Evolutionary conservation across 1,284 basidiomycete genomes (phyloP), one percentile per base, ranked within the genome.

Genomic region (Leccinum glutinopallens): DNA sequence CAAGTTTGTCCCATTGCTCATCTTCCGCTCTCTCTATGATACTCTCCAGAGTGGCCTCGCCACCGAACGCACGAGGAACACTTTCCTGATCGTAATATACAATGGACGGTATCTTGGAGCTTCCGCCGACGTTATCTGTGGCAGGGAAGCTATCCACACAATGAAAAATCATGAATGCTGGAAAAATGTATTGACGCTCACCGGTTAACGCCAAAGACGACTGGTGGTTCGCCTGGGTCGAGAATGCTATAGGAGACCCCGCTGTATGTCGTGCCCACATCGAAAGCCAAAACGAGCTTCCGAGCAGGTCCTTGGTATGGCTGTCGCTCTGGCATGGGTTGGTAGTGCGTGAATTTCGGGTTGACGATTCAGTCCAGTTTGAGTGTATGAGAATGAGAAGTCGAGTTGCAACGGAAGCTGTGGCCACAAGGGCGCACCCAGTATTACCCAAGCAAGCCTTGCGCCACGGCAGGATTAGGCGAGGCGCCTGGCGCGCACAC

Each of bases 31-130:
- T 72, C 56, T 81, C 81, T 15, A 79, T 68, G 22, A 79, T 73
- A 43, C 77, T 75, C 32, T 77, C 79, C 58, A 78, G 76, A 25
- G 80, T 78, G 4, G 84, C 81, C 65, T 86, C 84, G 32, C 81
- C 81, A 25, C 85, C 84, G 22, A 82, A 81, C 0, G 83, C 83
- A 35, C 73, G 78, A 69, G 83, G 73, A n/a, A 65, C 67, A 1
- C 83, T 82, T 4, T 72, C 66, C 19, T 64, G 54, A 66, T 86
- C 83, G 65, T 86, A 86, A 71, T 80, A 85, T 69, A 83, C 76
- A 51, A 85, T 78, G 3, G 84, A 80, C n/a, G 84, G 84, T 66
- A 86, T 84, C 72, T 86, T 86, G 58, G 81, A 83, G 70, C 81
- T 80, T 60, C 84, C 82, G 4, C 82, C 83, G 53, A 81, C 78